A percentile compares a stretch with the other conserved stretches of the same genome.
Conservation (phyloP, 169 alveolate species). For the Babesia caballi region DNA sequence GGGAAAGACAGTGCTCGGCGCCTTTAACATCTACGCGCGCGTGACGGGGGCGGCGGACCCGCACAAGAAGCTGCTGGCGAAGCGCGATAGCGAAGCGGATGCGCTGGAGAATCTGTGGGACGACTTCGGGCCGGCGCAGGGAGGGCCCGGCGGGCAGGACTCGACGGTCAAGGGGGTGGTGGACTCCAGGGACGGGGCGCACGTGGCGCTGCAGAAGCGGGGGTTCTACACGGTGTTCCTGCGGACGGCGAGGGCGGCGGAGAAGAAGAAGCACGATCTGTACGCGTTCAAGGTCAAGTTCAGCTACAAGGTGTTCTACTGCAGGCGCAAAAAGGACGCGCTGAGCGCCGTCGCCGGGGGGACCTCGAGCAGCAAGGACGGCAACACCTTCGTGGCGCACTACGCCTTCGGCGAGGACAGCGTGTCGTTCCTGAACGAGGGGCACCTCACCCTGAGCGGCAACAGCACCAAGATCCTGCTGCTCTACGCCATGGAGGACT, state of each 20-base stretch:
- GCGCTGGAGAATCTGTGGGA: not conserved
- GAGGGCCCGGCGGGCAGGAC: not conserved
- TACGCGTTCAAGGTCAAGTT: constrained; percentile 24
- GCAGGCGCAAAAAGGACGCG: not conserved
- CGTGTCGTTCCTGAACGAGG: constrained; percentile 6
- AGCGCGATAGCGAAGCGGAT: not conserved
- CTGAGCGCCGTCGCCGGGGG: not conserved
- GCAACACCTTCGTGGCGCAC: not conserved
- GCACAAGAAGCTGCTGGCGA: not conserved
- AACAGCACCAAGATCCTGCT: constrained; percentile 3
- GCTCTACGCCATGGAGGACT: not conserved
- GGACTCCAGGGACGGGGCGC: not conserved
- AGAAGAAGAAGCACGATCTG: constrained; percentile 20
- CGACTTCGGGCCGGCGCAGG: not conserved
- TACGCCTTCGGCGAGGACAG: constrained; percentile 11
- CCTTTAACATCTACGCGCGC: not conserved
- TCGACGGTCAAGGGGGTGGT: not conserved
- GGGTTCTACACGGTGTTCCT: constrained; percentile 63
- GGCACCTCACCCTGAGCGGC: not conserved
- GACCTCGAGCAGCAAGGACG: not conserved
- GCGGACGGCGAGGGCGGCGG: constrained; percentile 18
- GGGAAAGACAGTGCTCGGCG: not conserved
- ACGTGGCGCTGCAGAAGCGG: constrained; percentile 24
- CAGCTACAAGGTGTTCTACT: constrained; percentile 20
- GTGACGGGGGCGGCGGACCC: too few relatives aligned